These are phyloP conservation scores for Butyriboletus loyo DNA, from an alignment of 768 basidiomycete genomes.

Conservation along the genomic window DNA sequence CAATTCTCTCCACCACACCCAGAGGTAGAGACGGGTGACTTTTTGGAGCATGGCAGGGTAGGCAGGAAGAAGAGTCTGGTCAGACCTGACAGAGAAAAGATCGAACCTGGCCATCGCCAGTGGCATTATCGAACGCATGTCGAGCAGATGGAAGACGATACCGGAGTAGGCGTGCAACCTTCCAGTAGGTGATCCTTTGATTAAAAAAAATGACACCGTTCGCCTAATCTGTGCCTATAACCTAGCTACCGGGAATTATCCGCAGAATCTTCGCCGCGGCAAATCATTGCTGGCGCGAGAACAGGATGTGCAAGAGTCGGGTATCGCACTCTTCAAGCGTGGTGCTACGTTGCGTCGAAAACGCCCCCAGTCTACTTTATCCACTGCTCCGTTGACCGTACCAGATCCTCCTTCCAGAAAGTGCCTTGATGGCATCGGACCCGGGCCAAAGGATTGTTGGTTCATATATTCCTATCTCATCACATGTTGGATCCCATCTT, in stretches of 20 bases:
- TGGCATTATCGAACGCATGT: constrained; percentile 94
- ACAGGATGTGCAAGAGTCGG: constrained; percentile 87
- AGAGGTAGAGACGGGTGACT: constrained; percentile 32
- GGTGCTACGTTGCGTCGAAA: constrained; percentile 76
- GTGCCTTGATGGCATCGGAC: constrained; percentile 70
- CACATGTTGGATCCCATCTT: constrained; percentile 79
- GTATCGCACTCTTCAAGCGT: constrained; percentile 88
- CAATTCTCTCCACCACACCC: constrained; percentile 40
- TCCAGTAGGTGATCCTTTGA: constrained; percentile 61
- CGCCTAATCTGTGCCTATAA: constrained; percentile 4
- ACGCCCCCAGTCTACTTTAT: constrained; percentile 42
- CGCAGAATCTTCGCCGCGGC: constrained; percentile 70
- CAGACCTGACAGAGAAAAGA: constrained; percentile 90
- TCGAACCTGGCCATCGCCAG: constrained; percentile 89
- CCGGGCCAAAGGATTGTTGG: constrained; percentile 92
- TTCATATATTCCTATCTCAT: constrained; percentile 90
- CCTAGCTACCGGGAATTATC: constrained; percentile 77
- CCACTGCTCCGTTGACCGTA: constrained; percentile 38
- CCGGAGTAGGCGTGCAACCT: constrained; percentile 70
- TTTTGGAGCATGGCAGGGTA: constrained; percentile 50
- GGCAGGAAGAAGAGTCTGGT: constrained; percentile 90
- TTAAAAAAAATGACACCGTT: neutral
- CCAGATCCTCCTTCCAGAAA: constrained; percentile 39
- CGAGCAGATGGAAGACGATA: constrained; percentile 69
- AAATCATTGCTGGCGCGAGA: constrained; percentile 88